phyloP scores from a whole-genome alignment of 108 stramenopile species.

The Schizochytrium sp. region DNA sequence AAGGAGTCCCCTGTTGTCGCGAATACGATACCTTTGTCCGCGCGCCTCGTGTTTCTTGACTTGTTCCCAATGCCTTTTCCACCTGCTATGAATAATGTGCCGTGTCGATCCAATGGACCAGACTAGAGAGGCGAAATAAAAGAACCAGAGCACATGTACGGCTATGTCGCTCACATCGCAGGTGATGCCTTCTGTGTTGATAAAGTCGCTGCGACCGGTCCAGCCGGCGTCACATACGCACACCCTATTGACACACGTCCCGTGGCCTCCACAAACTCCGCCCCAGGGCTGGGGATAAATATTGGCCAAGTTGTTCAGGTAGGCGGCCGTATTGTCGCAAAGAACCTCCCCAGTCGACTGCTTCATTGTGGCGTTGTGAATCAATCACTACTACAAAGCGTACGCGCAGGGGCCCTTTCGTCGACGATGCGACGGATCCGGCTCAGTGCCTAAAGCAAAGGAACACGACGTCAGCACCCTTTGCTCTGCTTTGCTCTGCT shows the following conservation, averaged over 20 bases:
- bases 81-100: neutral
- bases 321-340: neutral
- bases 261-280: neutral
- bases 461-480: no score
- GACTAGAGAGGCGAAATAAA: neutral
- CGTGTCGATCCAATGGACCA: neutral
- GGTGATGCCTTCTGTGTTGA: neutral
- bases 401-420: no score
- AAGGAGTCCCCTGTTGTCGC: neutral
- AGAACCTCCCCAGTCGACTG: neutral
- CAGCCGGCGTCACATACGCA: neutral
- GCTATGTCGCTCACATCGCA: neutral
- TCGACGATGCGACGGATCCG: no score
- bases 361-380: no score
- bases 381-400: no score
- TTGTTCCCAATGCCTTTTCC: neutral
- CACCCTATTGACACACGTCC: neutral
- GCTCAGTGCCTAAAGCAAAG: no score
- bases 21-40: neutral
- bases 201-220: neutral
- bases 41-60: neutral
- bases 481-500: no score
- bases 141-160: neutral
- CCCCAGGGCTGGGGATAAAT: neutral
- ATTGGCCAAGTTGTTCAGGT: neutral